phyloP scores from a whole-genome alignment of 768 basidiomycete genomes.

The Termitomyces sp. region DNA sequence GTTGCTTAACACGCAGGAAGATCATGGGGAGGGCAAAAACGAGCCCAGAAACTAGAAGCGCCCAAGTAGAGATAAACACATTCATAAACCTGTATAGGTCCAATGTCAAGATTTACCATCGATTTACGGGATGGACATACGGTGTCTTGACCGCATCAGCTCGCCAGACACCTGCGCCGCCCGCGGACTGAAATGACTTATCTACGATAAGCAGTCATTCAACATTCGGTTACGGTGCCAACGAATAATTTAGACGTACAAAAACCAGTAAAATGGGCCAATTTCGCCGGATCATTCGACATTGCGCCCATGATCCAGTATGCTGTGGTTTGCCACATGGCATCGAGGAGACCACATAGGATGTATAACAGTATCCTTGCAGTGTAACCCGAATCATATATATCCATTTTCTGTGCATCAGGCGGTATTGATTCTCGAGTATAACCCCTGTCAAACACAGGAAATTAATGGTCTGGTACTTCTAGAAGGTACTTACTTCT shows the following conservation, averaged over 20 bases:
- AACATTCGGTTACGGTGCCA: neutral
- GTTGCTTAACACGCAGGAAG: slow-evolving; percentile 59
- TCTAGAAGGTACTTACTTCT: slow-evolving; percentile 36
- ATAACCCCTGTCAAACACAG: slow-evolving; percentile 36
- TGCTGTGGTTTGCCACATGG: slow-evolving; percentile 81
- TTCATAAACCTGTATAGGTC: slow-evolving; percentile 47
- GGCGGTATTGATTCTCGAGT: slow-evolving; percentile 45
- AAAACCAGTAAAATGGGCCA: slow-evolving; percentile 77
- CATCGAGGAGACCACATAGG: slow-evolving; percentile 69
- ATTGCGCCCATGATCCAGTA: slow-evolving; percentile 86
- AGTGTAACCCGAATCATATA: slow-evolving; percentile 47
- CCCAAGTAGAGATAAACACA: slow-evolving; percentile 71
- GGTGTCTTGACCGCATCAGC: slow-evolving; percentile 57
- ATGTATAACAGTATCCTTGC: slow-evolving; percentile 59
- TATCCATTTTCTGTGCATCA: slow-evolving; percentile 47
- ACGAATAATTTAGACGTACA: slow-evolving; percentile 43
- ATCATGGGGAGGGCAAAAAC: slow-evolving; percentile 72
- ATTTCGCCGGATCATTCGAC: slow-evolving; percentile 76
- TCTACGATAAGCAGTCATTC: slow-evolving; percentile 28
- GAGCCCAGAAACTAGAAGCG: slow-evolving; percentile 58
- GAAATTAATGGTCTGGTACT: neutral
- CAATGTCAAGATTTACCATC: neutral
- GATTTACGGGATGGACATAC: neutral
- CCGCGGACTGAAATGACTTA: slow-evolving; percentile 73
- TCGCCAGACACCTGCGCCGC: slow-evolving; percentile 67